Evolutionary conservation across 2,329 filamentous ascomycete genomes (phyloP), one percentile per base, ranked within the genome.

Genomic region (Sclerotinia spermophila): DNA sequence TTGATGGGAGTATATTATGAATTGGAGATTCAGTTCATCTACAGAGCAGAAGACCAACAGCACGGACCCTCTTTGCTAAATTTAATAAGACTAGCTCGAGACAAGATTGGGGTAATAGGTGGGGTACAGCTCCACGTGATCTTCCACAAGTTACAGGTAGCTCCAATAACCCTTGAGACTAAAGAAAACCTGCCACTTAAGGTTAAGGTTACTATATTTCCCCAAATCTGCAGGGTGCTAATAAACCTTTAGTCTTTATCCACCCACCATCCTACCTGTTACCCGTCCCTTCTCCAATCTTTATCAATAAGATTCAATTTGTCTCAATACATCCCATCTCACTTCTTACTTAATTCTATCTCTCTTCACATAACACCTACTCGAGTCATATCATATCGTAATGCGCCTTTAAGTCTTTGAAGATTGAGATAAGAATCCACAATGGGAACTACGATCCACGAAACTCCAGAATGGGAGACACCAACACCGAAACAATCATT

Each of bases 401-500:
- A 69, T 69, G 67, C 38, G 5, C 40, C 35, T 42, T 42, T 51
- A 30, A 27, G 15, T 60, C 42, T 15, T 27, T 30, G n/a, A 38
- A 48, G 6, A 51, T 60, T n/a, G 30, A 60, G 19, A 21, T 13
- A 48, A 62, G 21, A 30, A 53, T 21, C 15, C 6, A 71, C 60
- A 61, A 75, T 73, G 73, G 70, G 70, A 55, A 40, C 58, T n/a
- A 69, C 66, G 38, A 61, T 56, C 15, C 75, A 76, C 59, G 69
- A 77, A 71, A 35, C 73, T 45, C 74, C 74, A 17, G 75, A 74
- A n/a, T 77, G 76, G 76, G 76, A 77, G 71, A 71, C 71, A 35
- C 71, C 75, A 21, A 30, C 71, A 38, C 44, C 58, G 7, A 68
- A 70, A 17, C 27, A 71, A 59, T 64, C 67, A 15, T 70, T 71